phyloP scores from a whole-genome alignment of 1,284 basidiomycete genomes.

The Neolentinus lepideus region DNA sequence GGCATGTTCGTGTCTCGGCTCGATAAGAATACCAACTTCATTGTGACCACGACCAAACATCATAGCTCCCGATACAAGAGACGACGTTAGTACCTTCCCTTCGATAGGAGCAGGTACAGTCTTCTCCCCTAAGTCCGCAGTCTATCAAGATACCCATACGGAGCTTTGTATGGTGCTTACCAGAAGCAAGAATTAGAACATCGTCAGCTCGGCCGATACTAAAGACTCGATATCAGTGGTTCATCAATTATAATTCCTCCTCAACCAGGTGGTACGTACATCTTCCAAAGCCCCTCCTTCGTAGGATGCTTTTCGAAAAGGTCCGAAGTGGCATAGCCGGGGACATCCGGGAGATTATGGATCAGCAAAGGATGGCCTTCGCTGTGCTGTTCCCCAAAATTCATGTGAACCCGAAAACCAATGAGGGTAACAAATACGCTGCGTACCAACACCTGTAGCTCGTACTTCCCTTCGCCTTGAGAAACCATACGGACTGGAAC shows the following conservation, averaged over 20 bases:
- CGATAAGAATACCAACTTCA: constrained; percentile 32
- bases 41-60: no score
- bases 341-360: constrained; percentile 21
- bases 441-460: constrained; percentile 25
- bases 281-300: constrained; percentile 18
- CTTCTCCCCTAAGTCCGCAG: constrained; percentile 14
- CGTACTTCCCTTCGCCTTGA: constrained; percentile 22
- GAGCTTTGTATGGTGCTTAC: constrained; percentile 5
- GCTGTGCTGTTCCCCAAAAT: constrained; percentile 8
- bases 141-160: background rate
- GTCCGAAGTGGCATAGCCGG: no score
- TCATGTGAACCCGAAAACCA: background rate
- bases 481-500: constrained; percentile 19
- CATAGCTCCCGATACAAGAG: no score
- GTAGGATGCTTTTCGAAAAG: no score
- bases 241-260: background rate
- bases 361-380: constrained; percentile 12
- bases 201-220: constrained; percentile 16
- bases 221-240: constrained; percentile 2
- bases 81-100: no score
- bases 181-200: constrained; percentile 14
- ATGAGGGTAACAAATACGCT: no score
- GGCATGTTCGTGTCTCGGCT: constrained; percentile 17
- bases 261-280: constrained; percentile 10
- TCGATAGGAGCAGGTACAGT: no score